Evolutionary conservation across 768 basidiomycete species (phyloP), one percentile per base, ranked within the genome.

Genomic region (Galerina marginata): DNA sequence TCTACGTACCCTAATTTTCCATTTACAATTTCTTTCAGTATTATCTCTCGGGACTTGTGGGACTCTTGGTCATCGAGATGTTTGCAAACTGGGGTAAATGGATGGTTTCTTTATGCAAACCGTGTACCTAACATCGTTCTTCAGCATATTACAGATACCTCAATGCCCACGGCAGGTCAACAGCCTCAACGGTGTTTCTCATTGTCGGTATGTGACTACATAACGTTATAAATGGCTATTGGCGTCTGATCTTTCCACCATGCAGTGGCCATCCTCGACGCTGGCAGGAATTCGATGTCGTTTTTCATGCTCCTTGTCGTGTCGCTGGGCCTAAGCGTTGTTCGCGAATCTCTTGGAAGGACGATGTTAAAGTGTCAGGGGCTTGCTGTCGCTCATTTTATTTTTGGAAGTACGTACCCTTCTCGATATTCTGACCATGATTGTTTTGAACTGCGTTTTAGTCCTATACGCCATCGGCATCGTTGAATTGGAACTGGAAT

Each of bases 231-330:
- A 16, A 16, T 16, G 29, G 3, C 23, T 37, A 39, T 36, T 54
- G 52, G 61, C 36, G 54, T 61, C 37, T 64, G 51, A 40, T 61
- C 14, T 36, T 56, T 46, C 12, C 23, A 23, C 56, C 0, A 63
- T 33, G 29, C 29, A 93, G 95, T 96, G 42, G 91, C 95, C n/a
- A 93, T 96, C 60, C 79, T 99, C 45, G 96, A 98, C 68, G 96
- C 97, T 9, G 96, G 92, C 6, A 80, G 97, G 47, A 99, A 99
- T 69, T 92, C 95, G 2, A 81, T 96, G 72, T 95, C 93, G 1
- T 95, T 99, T 79, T 98, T 99, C 78, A 86, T 99, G 82, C 82
- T 99, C 20, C 80, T 98, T 20, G 88, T 99, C 46, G 96, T 98
- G 25, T 89, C 92, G 4, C 85, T 98, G 67, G 97, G 97, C 38